A percentile compares a stretch with the other conserved stretches of the same genome.
Conservation (phyloP, 1,284 basidiomycete genomes). For the Tilletiopsis washingtonensis region DNA sequence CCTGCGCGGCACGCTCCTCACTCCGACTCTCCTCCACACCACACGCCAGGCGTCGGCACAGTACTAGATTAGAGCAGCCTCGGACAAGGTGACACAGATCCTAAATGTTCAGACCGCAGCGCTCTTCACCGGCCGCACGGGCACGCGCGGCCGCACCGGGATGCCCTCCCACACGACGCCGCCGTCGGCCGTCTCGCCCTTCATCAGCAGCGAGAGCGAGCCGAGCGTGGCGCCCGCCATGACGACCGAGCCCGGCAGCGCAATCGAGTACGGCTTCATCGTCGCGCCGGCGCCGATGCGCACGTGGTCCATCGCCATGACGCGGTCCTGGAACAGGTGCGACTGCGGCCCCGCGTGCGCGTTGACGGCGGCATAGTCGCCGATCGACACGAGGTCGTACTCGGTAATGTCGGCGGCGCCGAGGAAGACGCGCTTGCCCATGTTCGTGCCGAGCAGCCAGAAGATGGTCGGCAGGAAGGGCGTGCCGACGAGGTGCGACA, state of each 20-base stretch:
- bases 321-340: constrained; percentile 7
- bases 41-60: too few relatives aligned
- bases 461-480: constrained; percentile 2
- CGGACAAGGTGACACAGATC: too few relatives aligned
- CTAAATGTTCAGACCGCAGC: too few relatives aligned
- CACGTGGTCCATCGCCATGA: constrained; percentile 4
- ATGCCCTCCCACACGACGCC: constrained; percentile 5
- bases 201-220: constrained; percentile 4
- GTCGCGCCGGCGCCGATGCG: not conserved
- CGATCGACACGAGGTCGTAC: constrained; percentile 4
- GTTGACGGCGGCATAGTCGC: constrained; percentile 7
- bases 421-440: constrained; percentile 2
- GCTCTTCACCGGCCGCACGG: too few relatives aligned
- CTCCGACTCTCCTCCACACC: too few relatives aligned
- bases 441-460: constrained; percentile 4
- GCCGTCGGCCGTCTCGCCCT: constrained; percentile 6
- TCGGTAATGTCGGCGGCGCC: constrained; percentile 6
- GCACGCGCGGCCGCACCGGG: constrained; percentile 1
- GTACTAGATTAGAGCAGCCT: too few relatives aligned
- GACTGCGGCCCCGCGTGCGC: constrained; percentile 3
- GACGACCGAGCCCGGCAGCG: not conserved
- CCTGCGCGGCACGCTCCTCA: too few relatives aligned
- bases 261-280: constrained; percentile 5
- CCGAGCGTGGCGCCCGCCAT: constrained; percentile 1
- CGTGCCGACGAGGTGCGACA: constrained; percentile 2